Evolutionary conservation across 306 rosid species (phyloP), one percentile per base, ranked within the genome.

Genomic region (Calophaca sinica): DNA sequence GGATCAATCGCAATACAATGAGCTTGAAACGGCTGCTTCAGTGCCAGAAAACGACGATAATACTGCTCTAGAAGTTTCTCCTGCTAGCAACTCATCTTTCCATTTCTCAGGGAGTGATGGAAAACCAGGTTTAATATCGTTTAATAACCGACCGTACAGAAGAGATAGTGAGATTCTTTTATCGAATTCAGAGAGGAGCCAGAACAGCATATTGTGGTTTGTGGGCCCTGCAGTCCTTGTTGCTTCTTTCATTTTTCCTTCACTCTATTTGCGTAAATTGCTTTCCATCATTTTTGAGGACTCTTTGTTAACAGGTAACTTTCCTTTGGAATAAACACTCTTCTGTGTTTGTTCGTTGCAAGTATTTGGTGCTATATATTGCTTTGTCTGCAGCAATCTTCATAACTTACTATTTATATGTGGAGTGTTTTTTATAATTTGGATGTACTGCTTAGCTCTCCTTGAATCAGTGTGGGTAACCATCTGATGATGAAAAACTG

Each of bases 231-330:
- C 96, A 15, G 85, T 94, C 68, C 97, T 94, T 13, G 96, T 94
- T 60, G 91, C 97, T 67, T 94, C 99, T 59, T 94, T 94, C 87
- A 84, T 94, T 79, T 90, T 92, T 77, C 99, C 99, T 28, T 92
- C 99, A 1, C 96, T 94, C 14, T 92, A 94, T 84, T 69, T 94
- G 76, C 96, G 97, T 44, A 86, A 82, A 89, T 67, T 90, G 45
- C 89, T 94, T 15, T 90, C 96, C 60, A 76, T 85, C 67, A 53
- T 94, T 76, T 94, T 90, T 82, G 99, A 94, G 88, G 99, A 94
- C 85, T 94, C 99, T 41, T 76, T 94, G 84, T 80, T 94, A 71
- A 94, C 99, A 75, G 98, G 98, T 74, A 70, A 72, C 12, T 61
- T 61, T 68, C 65, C 75, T 69, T 70, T 49, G 3, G 48, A 71